Base-by-base conservation (phyloP, 1,284 basidiomycete genomes). In the Uromyces viciae-fabae region DNA sequence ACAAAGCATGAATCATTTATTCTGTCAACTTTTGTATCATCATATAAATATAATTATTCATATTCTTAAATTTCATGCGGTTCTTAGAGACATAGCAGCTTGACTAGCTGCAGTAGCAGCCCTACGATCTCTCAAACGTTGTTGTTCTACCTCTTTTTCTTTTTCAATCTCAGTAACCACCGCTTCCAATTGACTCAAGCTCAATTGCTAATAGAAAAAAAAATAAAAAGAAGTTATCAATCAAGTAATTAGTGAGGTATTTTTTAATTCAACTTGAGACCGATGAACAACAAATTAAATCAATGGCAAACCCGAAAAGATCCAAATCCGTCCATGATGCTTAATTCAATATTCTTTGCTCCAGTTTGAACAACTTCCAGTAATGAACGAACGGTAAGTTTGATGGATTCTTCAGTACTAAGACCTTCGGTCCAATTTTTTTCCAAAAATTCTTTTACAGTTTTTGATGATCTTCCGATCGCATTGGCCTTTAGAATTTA, bases 341-440 rank as follows among this genome's bases (percentile, higher is more conserved):
- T 95, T 83, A 98, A 94, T 86, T 98, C 95, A 83, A 98, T 98
- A 87, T 98, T 99, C 89, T 99, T 99, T 3, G 97, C 97, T 33
- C 97, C 97, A 0, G 97, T 98, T 88, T 99, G 97, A 1, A 99
- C 97, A 38, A 99, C 96, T 86, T 99, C 97, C 36, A 99, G 89
- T 84, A 99, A 88, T 85, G 93, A 94, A 89, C 98, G 99, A 84
- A 99, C 91, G 0, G 97, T 94, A 54, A 99, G 88, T 87, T 98
- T 98, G 87, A 99, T 93, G 71, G 93, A 91, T 82, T 95, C 94
- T 54, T 95, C 94, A 82, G 93, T 90, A 17, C 90, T 89, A 88
- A 98, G 89, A 83, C 93, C 93, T 83, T 98, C 95, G 84, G 92
- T 94, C 88, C 97, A 94, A 85, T 98, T 98, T 90, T 99, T 99